Conservation (phyloP, 169 alveolate genomes). For the Plasmodium relictum region DNA sequence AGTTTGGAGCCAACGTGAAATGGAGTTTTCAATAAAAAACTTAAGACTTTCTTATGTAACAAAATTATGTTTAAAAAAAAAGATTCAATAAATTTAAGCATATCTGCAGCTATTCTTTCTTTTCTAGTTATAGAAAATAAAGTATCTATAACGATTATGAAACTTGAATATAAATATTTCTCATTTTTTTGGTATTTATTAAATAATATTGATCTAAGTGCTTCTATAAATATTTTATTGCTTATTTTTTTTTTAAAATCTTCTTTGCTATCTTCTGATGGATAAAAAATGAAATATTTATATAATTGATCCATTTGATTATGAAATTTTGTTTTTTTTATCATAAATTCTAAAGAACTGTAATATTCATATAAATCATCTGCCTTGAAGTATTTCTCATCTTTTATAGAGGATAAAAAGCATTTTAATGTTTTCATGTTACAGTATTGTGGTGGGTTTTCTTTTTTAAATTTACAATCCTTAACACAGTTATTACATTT, state of each 20-base stretch:
- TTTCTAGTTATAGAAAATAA: constrained; percentile 30
- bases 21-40: neutral
- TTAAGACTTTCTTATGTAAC: constrained; percentile 25
- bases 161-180: constrained; percentile 23
- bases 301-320: constrained; percentile 20
- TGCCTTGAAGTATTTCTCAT: neutral
- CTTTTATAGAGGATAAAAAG: constrained; percentile 1
- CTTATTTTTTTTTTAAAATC: constrained; percentile 7
- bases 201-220: constrained; percentile 51
- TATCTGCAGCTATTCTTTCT: constrained; percentile 25
- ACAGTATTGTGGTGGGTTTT: neutral
- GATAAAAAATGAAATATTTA: constrained; percentile 41
- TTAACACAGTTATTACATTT: neutral
- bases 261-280: constrained; percentile 6
- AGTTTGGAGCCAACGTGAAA: neutral
- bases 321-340: constrained; percentile 10
- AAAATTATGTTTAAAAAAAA: constrained; percentile 36
- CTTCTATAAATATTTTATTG: constrained; percentile 37
- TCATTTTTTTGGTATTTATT: constrained; percentile 18
- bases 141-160: constrained; percentile 46
- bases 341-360: constrained; percentile 28
- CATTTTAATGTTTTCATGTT: neutral
- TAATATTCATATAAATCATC: constrained; percentile 41
- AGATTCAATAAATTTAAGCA: constrained; percentile 20
- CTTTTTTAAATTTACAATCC: neutral